Conservation (phyloP, 2,329 filamentous ascomycete genomes). For the Aspergillus piperis region DNA sequence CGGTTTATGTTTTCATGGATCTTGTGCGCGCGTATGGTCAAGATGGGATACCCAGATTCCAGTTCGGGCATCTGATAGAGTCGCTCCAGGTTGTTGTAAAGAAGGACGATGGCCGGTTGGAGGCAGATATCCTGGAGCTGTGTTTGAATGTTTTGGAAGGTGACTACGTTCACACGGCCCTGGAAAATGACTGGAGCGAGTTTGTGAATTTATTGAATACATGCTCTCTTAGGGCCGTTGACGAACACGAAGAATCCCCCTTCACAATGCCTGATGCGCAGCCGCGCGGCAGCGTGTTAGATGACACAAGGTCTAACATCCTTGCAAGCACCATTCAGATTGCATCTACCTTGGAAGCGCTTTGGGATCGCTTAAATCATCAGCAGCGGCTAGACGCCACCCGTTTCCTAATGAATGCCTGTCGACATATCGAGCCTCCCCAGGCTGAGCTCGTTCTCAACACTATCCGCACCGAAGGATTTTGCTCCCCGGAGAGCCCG, state of each 20-base stretch:
- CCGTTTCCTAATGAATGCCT: constrained; percentile 38
- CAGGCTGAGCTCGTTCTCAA: constrained; percentile 43
- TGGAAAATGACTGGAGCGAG: constrained; percentile 35
- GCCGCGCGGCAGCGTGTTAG: constrained; percentile 28
- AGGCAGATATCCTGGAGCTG: constrained; percentile 44
- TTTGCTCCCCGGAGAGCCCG: constrained; percentile 36
- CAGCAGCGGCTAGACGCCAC: constrained; percentile 40
- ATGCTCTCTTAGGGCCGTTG: constrained; percentile 37
- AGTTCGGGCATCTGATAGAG: constrained; percentile 40
- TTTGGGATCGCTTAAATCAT: constrained; percentile 40
- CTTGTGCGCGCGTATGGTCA: constrained; percentile 43
- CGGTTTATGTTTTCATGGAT: constrained; percentile 44
- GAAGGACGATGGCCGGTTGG: constrained; percentile 41
- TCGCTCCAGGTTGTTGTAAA: constrained; percentile 36
- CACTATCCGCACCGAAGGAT: constrained; percentile 34
- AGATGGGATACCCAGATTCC: constrained; percentile 39
- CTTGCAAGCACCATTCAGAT: constrained; percentile 41
- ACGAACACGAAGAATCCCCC: constrained; percentile 28
- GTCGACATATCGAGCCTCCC: constrained; percentile 39
- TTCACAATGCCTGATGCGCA: constrained; percentile 26
- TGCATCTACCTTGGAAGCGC: constrained; percentile 36
- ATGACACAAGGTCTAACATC: constrained; percentile 42
- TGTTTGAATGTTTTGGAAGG: constrained; percentile 44
- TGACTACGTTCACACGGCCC: constrained; percentile 34
- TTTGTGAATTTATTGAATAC: constrained; percentile 38